phyloP scores from a whole-genome alignment of 306 rosid species.

The Acmispon strigosus region DNA sequence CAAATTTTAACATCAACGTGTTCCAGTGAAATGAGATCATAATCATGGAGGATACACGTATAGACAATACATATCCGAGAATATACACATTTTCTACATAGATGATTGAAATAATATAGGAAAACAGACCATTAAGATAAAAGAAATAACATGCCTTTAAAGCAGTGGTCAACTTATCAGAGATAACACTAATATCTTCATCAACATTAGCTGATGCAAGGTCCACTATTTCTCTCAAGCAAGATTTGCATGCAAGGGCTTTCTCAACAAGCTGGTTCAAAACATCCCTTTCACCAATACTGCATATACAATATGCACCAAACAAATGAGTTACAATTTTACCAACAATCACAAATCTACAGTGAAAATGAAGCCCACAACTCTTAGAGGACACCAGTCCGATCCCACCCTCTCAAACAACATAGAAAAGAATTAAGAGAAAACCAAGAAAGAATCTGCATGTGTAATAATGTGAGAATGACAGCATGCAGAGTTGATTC shows the following conservation, averaged over 20 bases:
- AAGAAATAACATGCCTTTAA: slow-evolving; percentile 48
- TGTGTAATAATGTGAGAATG: not conserved
- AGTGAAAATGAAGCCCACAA: not conserved
- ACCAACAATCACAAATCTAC: not conserved
- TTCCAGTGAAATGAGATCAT: slow-evolving; percentile 13
- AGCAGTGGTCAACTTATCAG: slow-evolving; percentile 50
- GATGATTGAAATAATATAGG: not conserved
- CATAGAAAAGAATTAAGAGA: not conserved
- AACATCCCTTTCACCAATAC: slow-evolving; percentile 65
- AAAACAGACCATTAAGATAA: not conserved
- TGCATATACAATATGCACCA: slow-evolving; percentile 32
- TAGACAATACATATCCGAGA: not conserved
- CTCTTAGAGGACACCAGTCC: not conserved
- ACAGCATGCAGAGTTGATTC: not conserved
- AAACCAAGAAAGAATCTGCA: not conserved
- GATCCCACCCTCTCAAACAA: not conserved
- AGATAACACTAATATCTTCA: slow-evolving; percentile 37
- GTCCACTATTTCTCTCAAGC: slow-evolving; percentile 48
- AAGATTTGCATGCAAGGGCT: slow-evolving; percentile 52
- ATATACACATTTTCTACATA: not conserved
- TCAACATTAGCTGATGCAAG: slow-evolving; percentile 36
- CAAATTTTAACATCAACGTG: not conserved
- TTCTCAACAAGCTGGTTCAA: slow-evolving; percentile 56
- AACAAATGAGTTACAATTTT: not conserved
- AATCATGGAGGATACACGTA: not conserved